A percentile compares a stretch with the other conserved stretches of the same genome.
These are phyloP conservation scores for Termitomyces sp. DNA, from an alignment of 768 basidiomycete genomes.

Conservation along the genomic window DNA sequence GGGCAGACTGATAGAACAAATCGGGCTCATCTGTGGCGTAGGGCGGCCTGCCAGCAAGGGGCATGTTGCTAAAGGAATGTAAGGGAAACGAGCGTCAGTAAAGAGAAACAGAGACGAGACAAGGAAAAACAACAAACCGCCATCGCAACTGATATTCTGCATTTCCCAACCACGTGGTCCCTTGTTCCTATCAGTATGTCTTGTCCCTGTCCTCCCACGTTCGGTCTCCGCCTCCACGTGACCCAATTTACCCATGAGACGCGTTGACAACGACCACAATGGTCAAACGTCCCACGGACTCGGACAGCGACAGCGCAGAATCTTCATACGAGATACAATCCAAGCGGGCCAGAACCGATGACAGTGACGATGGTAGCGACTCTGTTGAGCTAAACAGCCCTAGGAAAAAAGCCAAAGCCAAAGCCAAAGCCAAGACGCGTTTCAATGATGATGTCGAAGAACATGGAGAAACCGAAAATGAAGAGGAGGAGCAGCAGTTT, in stretches of 20 bases:
- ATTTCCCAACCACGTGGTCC: conserved; percentile 1
- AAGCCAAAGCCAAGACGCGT: conserved; percentile 25
- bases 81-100: conserved; percentile 8
- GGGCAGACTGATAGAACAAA: conserved; percentile 47
- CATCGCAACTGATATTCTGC: neutral
- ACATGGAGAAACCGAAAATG: conserved; percentile 29
- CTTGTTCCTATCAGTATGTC: conserved; percentile 1
- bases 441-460: conserved; percentile 27
- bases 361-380: conserved; percentile 19
- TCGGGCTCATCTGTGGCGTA: conserved; percentile 69
- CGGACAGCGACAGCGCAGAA: conserved; percentile 41
- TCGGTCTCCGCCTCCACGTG: neutral
- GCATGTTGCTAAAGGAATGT: conserved; percentile 28
- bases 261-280: conserved; percentile 24
- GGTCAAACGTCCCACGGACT: conserved; percentile 48
- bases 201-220: too few relatives aligned
- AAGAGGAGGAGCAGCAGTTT: conserved; percentile 61
- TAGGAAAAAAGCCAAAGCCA: conserved; percentile 14
- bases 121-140: neutral
- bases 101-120: conserved; percentile 9
- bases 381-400: conserved; percentile 15
- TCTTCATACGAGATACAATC: conserved; percentile 18
- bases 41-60: conserved; percentile 58
- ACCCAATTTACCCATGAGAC: neutral
- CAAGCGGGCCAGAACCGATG: conserved; percentile 28